Evolutionary conservation across 2,329 filamentous ascomycete genomes (phyloP), one percentile per base, ranked within the genome.

Genomic region (Juglanconis sp.): DNA sequence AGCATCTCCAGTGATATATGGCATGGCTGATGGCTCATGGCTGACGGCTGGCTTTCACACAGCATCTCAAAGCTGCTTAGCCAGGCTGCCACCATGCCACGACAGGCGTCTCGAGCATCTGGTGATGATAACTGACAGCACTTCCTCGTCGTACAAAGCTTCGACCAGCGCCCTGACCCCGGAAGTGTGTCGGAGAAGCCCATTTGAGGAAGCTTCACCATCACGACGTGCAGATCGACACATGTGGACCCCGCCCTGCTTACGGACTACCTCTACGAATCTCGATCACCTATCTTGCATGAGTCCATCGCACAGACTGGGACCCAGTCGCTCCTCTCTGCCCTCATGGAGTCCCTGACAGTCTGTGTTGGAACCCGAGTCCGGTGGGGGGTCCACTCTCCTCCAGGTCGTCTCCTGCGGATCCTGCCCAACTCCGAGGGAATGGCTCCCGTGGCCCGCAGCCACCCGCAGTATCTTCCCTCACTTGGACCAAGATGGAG

Each of bases 261-360:
- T 8, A 30, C 44, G 44, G 44, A 24, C 15, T 15, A n/a, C 6
- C n/a, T 24, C 47, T 34, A 31, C 32, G 13, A 24, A 47, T 47
- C 57, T 50, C 38, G 52, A 50, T 56, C 60, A 53, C 10, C 35
- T 44, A 54, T 61, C 57, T 44, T 47, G 55, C 58, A 51, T 53
- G 31, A 48, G 24, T 1, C 24, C 34, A 50, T n/a, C 42, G 35
- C 6, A 32, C 11, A 24, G 31, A 13, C n/a, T 42, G 4, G 5
- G 38, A 15, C 11, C 38, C n/a, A 42, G 38, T 13, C 11, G 38
- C 38, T 42, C 5, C 9, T 42, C 17, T 24, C 17, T 24, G 17
- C 17, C 17, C 17, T 24, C 17, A 24, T 24, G 17, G 17, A 24
- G 17, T 24, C 17, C 17, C 17, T 24, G 17, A 24, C 17, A 24